Base-by-base conservation (phyloP, 306 rosid genomes). In the Corylus americana region DNA sequence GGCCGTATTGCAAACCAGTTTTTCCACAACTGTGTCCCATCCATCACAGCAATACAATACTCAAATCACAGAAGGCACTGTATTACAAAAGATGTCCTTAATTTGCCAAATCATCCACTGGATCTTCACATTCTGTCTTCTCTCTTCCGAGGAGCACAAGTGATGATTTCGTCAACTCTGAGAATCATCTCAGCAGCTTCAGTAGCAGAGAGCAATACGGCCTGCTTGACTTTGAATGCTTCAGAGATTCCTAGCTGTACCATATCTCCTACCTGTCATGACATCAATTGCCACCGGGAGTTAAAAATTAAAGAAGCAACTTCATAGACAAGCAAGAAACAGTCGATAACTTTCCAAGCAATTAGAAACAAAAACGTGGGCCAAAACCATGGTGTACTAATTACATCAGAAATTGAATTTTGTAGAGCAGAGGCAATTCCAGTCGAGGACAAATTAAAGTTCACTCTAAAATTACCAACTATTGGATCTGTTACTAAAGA, bases 141-240 rank as follows among this genome's bases (percentile, higher is more conserved):
- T 85, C 99, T 91, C 89, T 86, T 87, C 85, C 99, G 82, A 4
- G 98, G 99, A 76, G 99, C 99, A 80, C 99, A 95, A 0, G 97
- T 93, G 79, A 96, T 93, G 88, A 96, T 96, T 85, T 91, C 97
- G 77, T 96, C 99, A 67, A 95, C 98, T 84, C 99, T 87, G 49
- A 95, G 99, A 82, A 95, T 91, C 99, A 95, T 96, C 86, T 93
- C 99, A 75, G 96, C 94, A 13, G 98, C 99, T 88, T 93, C 99
- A 9, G 98, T 96, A 14, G 99, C 86, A 69, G 99, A 96, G 37
- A 93, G 91, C 87, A 95, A 82, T 44, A 95, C 89, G 45, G 99
- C 98, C 57, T 93, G 97, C 93, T 95, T 95, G 57, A 93, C 98
- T 85, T 93, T 91, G 83, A 95, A 95, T 8, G 98, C 74, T 86